Evolutionary conservation across 148 eudicot genomes (phyloP).

Genomic region (Cornus florida): DNA sequence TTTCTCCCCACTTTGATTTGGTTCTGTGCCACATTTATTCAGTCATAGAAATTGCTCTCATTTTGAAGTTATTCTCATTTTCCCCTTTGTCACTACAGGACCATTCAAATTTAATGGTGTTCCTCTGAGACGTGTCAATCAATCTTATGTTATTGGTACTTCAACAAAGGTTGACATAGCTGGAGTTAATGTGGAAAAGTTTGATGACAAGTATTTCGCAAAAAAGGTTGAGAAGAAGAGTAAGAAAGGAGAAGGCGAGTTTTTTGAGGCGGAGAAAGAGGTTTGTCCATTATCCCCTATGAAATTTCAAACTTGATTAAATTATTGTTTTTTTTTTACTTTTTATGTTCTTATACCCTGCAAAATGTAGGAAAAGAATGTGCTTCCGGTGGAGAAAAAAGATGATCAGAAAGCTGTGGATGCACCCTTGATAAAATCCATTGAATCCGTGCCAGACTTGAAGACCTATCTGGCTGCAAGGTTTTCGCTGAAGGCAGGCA

Average conservation of each 20-base stretch:
- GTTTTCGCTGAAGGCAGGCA: conserved; percentile 65
- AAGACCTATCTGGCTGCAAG: conserved; percentile 66
- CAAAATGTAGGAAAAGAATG: conserved; percentile 48
- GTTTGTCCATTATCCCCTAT: conserved; percentile 7
- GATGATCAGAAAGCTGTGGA: conserved; percentile 70
- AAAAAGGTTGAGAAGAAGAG: conserved; percentile 46
- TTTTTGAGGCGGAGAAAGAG: conserved; percentile 52
- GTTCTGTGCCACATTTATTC: not conserved
- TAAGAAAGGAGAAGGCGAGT: conserved; percentile 49
- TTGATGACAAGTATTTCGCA: conserved; percentile 47
- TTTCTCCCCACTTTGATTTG: not conserved
- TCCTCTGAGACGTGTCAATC: conserved; percentile 59
- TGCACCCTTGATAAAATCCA: conserved; percentile 46
- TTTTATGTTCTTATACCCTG: not conserved
- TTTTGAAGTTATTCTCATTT: not conserved
- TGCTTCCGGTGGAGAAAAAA: conserved; percentile 58
- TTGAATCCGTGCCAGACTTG: conserved; percentile 60
- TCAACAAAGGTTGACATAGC: conserved; percentile 55
- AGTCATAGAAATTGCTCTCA: not conserved
- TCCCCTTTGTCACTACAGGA: conserved; percentile 20
- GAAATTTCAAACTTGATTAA: not conserved
- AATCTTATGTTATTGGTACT: conserved; percentile 50
- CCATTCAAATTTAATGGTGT: conserved; percentile 57
- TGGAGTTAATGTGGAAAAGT: conserved; percentile 43
- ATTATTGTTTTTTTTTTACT: too few relatives aligned